A percentile compares a stretch with the other conserved stretches of the same genome.
These are phyloP conservation scores for Boletus sp. DNA, from an alignment of 768 basidiomycete species.

Conservation along the genomic window DNA sequence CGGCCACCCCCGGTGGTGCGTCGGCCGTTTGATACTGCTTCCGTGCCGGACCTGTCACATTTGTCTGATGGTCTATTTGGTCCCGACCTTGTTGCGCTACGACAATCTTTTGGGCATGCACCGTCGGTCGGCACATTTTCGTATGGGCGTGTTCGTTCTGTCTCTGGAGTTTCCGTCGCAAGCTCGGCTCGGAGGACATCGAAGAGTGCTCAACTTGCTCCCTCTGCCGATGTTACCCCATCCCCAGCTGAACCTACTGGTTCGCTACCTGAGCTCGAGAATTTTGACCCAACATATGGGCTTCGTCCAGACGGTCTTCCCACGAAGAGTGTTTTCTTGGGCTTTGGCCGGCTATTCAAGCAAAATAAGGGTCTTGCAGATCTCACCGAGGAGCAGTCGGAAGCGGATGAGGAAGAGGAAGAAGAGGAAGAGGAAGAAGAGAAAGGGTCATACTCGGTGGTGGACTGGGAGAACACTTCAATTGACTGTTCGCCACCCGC, in stretches of 20 bases:
- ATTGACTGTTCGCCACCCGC: slow-evolving; percentile 44
- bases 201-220: slow-evolving; percentile 15
- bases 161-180: slow-evolving; percentile 40
- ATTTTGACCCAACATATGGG: slow-evolving; percentile 96
- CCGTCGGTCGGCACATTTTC: slow-evolving; percentile 18
- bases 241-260: slow-evolving; percentile 23
- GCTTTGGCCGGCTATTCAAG: slow-evolving; percentile 71
- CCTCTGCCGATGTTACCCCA: slow-evolving; percentile 20
- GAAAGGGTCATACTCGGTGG: slow-evolving; percentile 52
- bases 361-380: slow-evolving; percentile 72
- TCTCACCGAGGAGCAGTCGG: slow-evolving; percentile 63
- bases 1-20: slow-evolving; percentile 37
- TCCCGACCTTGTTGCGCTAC: slow-evolving; percentile 11
- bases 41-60: slow-evolving; percentile 40
- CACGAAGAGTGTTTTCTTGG: slow-evolving; percentile 74
- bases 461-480: slow-evolving; percentile 66
- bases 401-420: slow-evolving; percentile 34
- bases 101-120: slow-evolving; percentile 26
- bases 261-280: slow-evolving; percentile 55
- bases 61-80: slow-evolving; percentile 16
- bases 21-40: slow-evolving; percentile 37
- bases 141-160: slow-evolving; percentile 35
- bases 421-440: slow-evolving; percentile 36
- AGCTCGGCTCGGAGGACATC: slow-evolving; percentile 30
- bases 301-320: slow-evolving; percentile 90